These are phyloP conservation scores for Cylindrotheca closterium DNA, from an alignment of 108 stramenopile genomes.

Conservation along the genomic window DNA sequence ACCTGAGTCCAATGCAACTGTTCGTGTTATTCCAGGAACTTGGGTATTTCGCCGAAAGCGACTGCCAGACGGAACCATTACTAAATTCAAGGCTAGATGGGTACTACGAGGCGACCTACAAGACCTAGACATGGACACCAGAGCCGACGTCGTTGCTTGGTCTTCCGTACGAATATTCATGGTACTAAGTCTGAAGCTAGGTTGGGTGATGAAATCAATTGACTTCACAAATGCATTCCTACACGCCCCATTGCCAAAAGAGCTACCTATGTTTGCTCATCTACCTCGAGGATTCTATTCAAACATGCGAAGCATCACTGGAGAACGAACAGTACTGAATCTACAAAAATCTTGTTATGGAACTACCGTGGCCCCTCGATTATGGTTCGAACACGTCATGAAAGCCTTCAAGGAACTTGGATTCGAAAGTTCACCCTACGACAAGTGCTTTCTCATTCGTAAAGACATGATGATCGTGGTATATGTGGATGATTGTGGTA, in stretches of 20 bases:
- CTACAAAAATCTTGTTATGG: constrained; percentile 28
- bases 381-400: constrained; percentile 15
- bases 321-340: constrained; percentile 14
- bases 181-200: constrained; percentile 14
- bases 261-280: constrained; percentile 3
- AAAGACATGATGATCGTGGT: too few species aligned
- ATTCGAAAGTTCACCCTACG: background rate
- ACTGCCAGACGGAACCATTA: constrained; percentile 29
- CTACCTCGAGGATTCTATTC: constrained; percentile 14
- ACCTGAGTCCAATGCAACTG: background rate
- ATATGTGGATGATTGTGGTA: too few species aligned
- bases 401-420: constrained; percentile 11
- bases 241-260: constrained; percentile 36
- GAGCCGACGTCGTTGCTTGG: too few species aligned
- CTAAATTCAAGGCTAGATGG: too few species aligned
- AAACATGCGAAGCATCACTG: too few species aligned
- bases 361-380: constrained; percentile 13
- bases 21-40: constrained; percentile 20
- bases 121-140: too few species aligned
- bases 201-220: constrained; percentile 28
- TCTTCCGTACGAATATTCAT: constrained; percentile 41
- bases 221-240: constrained; percentile 52
- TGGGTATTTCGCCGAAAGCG: constrained; percentile 38
- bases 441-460: constrained; percentile 50
- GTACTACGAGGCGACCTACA: constrained; percentile 59